A percentile compares a stretch with the other conserved stretches of the same genome.
Evolutionary conservation across 306 rosid genomes (phyloP).

Genomic region (Prunus dulcis): DNA sequence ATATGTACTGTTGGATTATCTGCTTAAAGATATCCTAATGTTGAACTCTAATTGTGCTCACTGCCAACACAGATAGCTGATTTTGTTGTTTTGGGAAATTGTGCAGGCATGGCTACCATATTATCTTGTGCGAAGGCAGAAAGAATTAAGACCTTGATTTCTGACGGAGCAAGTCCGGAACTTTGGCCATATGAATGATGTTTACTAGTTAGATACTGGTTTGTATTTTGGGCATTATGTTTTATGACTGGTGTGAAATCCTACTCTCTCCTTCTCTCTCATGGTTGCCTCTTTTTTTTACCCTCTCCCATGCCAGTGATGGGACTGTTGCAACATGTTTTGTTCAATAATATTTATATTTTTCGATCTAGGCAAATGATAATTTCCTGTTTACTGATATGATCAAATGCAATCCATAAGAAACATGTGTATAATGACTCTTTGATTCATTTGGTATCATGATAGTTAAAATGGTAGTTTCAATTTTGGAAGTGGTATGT

Average conservation of each 20-base stretch:
- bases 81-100: slow-evolving; percentile 11
- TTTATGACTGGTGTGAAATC: background rate
- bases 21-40: background rate
- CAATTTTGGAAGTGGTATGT: background rate
- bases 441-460: background rate
- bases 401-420: background rate
- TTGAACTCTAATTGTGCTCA: background rate
- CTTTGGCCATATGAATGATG: slow-evolving; percentile 6
- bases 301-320: background rate
- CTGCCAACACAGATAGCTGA: background rate
- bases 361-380: background rate
- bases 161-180: slow-evolving; percentile 1
- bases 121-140: slow-evolving; percentile 85
- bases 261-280: background rate
- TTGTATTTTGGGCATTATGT: background rate
- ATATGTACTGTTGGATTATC: background rate
- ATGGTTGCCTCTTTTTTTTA: background rate
- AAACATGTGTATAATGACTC: background rate
- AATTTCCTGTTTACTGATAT: background rate
- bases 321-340: background rate
- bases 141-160: slow-evolving; percentile 42
- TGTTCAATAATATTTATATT: background rate
- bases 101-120: slow-evolving; percentile 95
- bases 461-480: background rate
- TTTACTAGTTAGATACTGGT: background rate